Base-by-base conservation (phyloP, 2,329 filamentous ascomycete genomes). In the Arthrobotrys musiformis region DNA sequence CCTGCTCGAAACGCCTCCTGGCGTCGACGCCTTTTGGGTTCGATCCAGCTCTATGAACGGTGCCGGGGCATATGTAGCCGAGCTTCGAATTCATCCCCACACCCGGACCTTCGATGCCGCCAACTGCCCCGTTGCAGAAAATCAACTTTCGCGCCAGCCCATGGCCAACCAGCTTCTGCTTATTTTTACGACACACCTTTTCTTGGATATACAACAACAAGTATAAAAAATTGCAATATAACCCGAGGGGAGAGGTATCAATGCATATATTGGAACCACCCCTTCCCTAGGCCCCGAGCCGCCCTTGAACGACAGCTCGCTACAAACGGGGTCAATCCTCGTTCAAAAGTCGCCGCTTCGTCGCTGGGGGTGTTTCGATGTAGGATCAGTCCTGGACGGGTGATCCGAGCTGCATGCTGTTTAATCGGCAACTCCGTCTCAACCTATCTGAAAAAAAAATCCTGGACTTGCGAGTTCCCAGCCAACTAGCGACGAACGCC, bases 1-100 rank as follows among this genome's bases (percentile, higher is more conserved):
- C 33, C 17, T 24, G 15, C 15, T 58, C 54, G 33, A 58, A 58
- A 58, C 54, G 40, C 30, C 54, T 58, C 54, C 54, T 58, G 33
- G 54, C 33, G 54, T 58, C 33, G 35, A 58, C 33, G 33, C 54
- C 54, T 37, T 58, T n/a, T 22, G 19, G 28, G 4, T 40, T 35
- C 30, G 2, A 46, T 13, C 19, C n/a, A 37, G 17, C 5, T 28
- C 24, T n/a, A 30, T 48, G 11, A 26, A 35, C 40, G 19, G 9
- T 15, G 11, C 19, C 33, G 17, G 30, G n/a, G 17, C 28, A 35
- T 30, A 33, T 17, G 50, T 13, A 17, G 11, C 33, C 50, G 17
- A 35, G 30, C 19, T 40, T 24, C 54, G 19, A n/a, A n/a, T n/a
- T n/a, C n/a, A n/a, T 58, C 33, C 54, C 17, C 15, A 58, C 3